phyloP scores from a whole-genome alignment of 352 stramenopile genomes.

The Pythium scleroteichum region DNA sequence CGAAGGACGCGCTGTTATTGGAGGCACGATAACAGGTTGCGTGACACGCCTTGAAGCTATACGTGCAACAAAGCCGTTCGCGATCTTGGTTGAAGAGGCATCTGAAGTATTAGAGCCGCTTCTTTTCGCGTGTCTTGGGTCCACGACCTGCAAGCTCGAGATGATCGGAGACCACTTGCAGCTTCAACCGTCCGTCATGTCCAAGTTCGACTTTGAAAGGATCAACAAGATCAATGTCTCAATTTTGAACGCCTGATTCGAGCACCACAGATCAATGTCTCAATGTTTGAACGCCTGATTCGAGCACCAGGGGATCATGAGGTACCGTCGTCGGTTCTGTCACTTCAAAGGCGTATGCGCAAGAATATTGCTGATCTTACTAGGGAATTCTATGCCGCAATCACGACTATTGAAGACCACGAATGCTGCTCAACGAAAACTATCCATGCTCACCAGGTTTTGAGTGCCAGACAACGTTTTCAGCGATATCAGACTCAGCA shows the following conservation, averaged over 20 bases:
- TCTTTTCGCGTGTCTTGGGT: slow-evolving; percentile 82
- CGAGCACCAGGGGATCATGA: slow-evolving; percentile 44
- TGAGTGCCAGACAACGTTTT: not conserved
- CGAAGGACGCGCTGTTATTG: slow-evolving; percentile 84
- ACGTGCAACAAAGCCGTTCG: slow-evolving; percentile 81
- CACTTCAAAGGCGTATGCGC: slow-evolving; percentile 87
- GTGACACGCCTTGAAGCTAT: slow-evolving; percentile 83
- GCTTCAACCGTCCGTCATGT: slow-evolving; percentile 82
- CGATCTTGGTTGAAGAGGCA: slow-evolving; percentile 86
- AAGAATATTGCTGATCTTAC: slow-evolving; percentile 88
- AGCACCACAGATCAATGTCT: slow-evolving; percentile 82
- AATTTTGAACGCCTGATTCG: slow-evolving; percentile 89
- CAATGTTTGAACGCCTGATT: slow-evolving; percentile 90
- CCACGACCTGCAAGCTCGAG: slow-evolving; percentile 83
- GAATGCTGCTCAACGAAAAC: slow-evolving; percentile 56
- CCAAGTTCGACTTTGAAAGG: slow-evolving; percentile 80
- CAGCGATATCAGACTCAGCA: too few relatives aligned
- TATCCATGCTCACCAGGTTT: slow-evolving; percentile 30
- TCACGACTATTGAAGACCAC: slow-evolving; percentile 84
- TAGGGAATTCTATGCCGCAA: slow-evolving; percentile 76
- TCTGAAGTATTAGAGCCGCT: slow-evolving; percentile 87
- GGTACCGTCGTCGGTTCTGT: slow-evolving; percentile 79
- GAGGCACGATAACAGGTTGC: slow-evolving; percentile 86
- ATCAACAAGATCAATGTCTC: slow-evolving; percentile 89
- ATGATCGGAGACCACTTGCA: slow-evolving; percentile 91